Conservation (phyloP, 1,139 yeast species). For the Candida sp. region DNA sequence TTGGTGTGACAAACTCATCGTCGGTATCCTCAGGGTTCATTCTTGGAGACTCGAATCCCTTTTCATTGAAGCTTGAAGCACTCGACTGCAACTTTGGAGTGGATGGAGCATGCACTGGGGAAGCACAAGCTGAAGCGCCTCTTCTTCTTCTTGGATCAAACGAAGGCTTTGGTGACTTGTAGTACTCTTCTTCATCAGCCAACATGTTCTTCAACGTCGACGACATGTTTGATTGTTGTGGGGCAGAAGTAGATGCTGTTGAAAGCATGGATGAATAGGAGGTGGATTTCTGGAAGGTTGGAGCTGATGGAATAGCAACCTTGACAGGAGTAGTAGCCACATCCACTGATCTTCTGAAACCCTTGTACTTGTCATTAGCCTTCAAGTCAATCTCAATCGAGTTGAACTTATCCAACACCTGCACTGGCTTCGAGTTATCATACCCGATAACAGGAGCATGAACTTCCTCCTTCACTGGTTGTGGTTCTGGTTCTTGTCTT, state of each 20-base stretch:
- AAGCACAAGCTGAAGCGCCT: background rate
- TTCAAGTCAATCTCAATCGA: conserved; percentile 25
- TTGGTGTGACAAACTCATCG: conserved; percentile 11
- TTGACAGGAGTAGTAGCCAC: conserved; percentile 30
- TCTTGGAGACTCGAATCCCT: conserved; percentile 1
- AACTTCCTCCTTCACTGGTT: background rate
- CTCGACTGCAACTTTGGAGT: conserved; percentile 3
- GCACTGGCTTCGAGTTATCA: conserved; percentile 14
- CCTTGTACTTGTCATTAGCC: conserved; percentile 44
- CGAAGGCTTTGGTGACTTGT: conserved; percentile 8
- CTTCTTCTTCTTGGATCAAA: conserved; percentile 22
- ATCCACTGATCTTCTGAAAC: conserved; percentile 46
- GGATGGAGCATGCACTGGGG: conserved; percentile 1
- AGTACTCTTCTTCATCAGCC: conserved; percentile 5
- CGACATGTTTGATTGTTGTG: conserved; percentile 10
- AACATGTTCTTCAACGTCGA: conserved; percentile 13
- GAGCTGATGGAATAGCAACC: conserved; percentile 26
- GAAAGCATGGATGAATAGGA: background rate
- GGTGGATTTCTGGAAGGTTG: conserved; percentile 10
- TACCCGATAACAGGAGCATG: conserved; percentile 12
- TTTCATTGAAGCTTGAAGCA: background rate
- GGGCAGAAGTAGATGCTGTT: background rate
- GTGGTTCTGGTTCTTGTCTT: background rate
- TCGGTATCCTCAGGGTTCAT: conserved; percentile 7
- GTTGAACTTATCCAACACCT: conserved; percentile 13